Base-by-base conservation (phyloP, 768 basidiomycete species). In the Stropharia rugosoannulata region DNA sequence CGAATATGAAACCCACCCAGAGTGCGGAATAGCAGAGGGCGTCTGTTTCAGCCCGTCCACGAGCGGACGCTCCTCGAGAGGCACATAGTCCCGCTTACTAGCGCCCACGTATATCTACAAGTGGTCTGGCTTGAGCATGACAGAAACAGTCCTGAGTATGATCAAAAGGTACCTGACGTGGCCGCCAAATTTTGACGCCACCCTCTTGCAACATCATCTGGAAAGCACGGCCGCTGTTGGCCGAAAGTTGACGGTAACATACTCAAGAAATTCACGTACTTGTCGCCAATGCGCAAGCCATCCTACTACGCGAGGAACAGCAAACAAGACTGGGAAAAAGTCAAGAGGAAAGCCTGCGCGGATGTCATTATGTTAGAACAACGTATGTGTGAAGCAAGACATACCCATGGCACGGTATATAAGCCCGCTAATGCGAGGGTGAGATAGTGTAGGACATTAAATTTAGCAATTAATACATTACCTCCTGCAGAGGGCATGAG, bases 201-300 rank as follows among this genome's bases (percentile, higher is more conserved):
- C 85, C 89, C 29, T 87, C 80, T 64, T 90, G 87, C 44, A 96
- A 74, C 93, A 95, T 95, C 89, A 95, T 91, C 86, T 95, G 29
- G 5, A 64, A 50, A 29, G 32, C 46, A 47, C 54, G 55, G 36
- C 32, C 49, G 46, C 44, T 52, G 37, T n/a, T 43, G 46, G 32
- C 39, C 49, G 48, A 44, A 49, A 25, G 43, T 29, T 42, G 46
- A 41, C 42, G 37, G 41, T 16, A 56, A 25, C 29, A 50, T 13
- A 49, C 22, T 16, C 19, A 11, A 22, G 18, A 22, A 41, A 16
- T 35, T 6, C 13, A 59, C 70, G 51, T 54, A 85, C 89, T 80
- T 91, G 90, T 52, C 90, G 80, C 93, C 93, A 95, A 70, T 95
- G 93, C 0, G 93, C 90, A 7, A 95, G 76, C 94, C 93, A 95